phyloP scores from a whole-genome alignment of 2,329 filamentous ascomycete species.

The Seiridium unicorne region DNA sequence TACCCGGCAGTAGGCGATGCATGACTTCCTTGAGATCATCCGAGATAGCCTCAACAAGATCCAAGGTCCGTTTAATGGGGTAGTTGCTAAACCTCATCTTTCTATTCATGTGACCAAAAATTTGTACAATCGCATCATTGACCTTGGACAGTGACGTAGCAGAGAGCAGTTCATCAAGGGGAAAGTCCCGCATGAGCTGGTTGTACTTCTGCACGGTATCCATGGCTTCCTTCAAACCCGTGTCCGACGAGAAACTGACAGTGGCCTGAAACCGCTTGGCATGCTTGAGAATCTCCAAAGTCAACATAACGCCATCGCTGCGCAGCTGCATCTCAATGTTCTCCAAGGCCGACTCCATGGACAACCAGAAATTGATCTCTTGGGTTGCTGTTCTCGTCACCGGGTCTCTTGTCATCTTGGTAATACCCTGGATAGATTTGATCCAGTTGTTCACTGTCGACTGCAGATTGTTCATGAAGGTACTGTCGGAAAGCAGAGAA shows the following conservation, averaged over 20 bases:
- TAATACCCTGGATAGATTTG: constrained; percentile 95
- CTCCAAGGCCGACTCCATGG: constrained; percentile 91
- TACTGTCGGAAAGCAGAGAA: constrained; percentile 79
- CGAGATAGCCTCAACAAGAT: constrained; percentile 96
- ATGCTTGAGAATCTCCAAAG: constrained; percentile 91
- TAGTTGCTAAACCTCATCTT: constrained; percentile 97
- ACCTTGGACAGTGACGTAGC: constrained; percentile 87
- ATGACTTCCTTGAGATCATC: constrained; percentile 85
- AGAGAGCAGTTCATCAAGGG: constrained; percentile 89
- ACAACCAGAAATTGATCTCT: constrained; percentile 99
- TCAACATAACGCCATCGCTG: constrained; percentile 85
- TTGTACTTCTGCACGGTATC: constrained; percentile 99
- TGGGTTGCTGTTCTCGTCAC: constrained; percentile 78
- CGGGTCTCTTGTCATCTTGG: constrained; percentile 87
- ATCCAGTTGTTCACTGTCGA: constrained; percentile 97
- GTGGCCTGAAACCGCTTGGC: constrained; percentile 98
- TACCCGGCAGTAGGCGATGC: constrained; percentile 81
- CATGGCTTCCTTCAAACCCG: constrained; percentile 90
- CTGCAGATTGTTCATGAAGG: constrained; percentile 90
- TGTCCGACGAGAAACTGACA: constrained; percentile 94
- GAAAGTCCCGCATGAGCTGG: constrained; percentile 97
- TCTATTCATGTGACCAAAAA: constrained; percentile 95
- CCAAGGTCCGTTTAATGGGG: constrained; percentile 84
- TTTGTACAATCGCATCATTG: constrained; percentile 82
- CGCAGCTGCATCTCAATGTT: constrained; percentile 86